These are phyloP conservation scores for Juncus effusus DNA, from an alignment of 176 grass and related monocot genomes.

Conservation along the genomic window DNA sequence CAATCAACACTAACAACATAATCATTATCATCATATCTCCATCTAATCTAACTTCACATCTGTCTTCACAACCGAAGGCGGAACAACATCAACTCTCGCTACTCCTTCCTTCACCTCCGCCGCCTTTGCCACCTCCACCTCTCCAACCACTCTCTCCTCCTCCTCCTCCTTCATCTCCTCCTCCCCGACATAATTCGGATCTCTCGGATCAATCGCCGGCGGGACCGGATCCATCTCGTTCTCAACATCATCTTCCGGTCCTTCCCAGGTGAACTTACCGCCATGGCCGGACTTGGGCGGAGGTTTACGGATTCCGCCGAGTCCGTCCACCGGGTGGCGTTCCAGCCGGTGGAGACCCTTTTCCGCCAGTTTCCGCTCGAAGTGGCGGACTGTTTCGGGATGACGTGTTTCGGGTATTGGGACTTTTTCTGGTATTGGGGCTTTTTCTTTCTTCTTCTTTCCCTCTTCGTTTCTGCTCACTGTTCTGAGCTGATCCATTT, in stretches of 20 bases:
- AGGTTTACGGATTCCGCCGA: slow-evolving; percentile 39
- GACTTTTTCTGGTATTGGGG: slow-evolving; percentile 41
- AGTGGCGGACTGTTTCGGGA: slow-evolving; percentile 42
- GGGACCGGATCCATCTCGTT: slow-evolving; percentile 50
- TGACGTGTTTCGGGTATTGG: slow-evolving; percentile 38
- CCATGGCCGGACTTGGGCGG: slow-evolving; percentile 76
- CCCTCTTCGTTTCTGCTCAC: slow-evolving; percentile 60
- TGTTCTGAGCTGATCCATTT: not conserved
- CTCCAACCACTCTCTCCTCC: slow-evolving; percentile 35
- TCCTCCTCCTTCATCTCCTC: not conserved
- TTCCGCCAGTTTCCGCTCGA: slow-evolving; percentile 73
- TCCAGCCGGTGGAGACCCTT: slow-evolving; percentile 59
- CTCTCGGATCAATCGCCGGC: slow-evolving; percentile 51
- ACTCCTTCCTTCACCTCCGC: slow-evolving; percentile 45
- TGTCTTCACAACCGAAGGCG: slow-evolving; percentile 19
- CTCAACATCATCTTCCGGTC: slow-evolving; percentile 33
- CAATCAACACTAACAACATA: no score
- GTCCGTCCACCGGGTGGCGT: slow-evolving; percentile 60
- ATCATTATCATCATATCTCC: no score
- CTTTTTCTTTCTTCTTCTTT: slow-evolving; percentile 42
- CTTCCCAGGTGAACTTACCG: slow-evolving; percentile 93
- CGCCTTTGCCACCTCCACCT: slow-evolving; percentile 71
- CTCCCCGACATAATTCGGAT: slow-evolving; percentile 73
- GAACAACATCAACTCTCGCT: slow-evolving; percentile 54
- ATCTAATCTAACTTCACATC: not conserved